These are phyloP conservation scores for Platanus orientalis DNA, from an alignment of 164 flowering plant genomes.

Conservation along the genomic window DNA sequence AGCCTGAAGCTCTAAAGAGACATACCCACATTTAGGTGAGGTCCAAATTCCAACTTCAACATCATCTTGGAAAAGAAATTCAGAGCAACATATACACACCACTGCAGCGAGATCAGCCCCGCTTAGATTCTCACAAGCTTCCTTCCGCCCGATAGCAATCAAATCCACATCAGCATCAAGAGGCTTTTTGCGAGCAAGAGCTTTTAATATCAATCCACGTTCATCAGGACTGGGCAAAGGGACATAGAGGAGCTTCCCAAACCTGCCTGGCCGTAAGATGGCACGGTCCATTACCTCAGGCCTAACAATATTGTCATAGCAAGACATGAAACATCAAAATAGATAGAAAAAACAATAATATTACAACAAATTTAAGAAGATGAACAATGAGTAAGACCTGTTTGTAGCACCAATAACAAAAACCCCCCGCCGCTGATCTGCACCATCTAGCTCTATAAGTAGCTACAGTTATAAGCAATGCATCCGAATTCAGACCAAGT, in stretches of 20 bases:
- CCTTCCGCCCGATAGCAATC: constrained; percentile 44
- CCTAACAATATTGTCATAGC: constrained; percentile 30
- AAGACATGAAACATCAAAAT: background rate
- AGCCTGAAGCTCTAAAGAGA: background rate
- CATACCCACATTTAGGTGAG: no score
- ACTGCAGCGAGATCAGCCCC: constrained; percentile 89
- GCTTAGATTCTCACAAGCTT: constrained; percentile 68
- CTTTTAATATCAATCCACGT: constrained; percentile 66
- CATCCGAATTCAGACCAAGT: background rate
- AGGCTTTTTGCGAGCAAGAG: constrained; percentile 62
- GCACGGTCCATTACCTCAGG: constrained; percentile 84
- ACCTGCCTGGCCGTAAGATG: constrained; percentile 78
- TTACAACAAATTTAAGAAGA: background rate
- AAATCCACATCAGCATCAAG: constrained; percentile 65
- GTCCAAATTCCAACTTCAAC: background rate
- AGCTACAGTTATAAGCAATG: constrained; percentile 47
- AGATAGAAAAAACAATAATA: no score
- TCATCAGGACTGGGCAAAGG: constrained; percentile 72
- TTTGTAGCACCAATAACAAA: constrained; percentile 95
- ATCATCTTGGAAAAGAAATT: background rate
- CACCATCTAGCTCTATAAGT: constrained; percentile 85
- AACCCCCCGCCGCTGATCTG: constrained; percentile 70
- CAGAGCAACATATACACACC: constrained; percentile 37
- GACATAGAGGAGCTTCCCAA: constrained; percentile 81
- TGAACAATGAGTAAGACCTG: constrained; percentile 41